These are phyloP conservation scores for Cryphonectria parasitica DNA, from an alignment of 2,329 filamentous ascomycete genomes.

Conservation along the genomic window DNA sequence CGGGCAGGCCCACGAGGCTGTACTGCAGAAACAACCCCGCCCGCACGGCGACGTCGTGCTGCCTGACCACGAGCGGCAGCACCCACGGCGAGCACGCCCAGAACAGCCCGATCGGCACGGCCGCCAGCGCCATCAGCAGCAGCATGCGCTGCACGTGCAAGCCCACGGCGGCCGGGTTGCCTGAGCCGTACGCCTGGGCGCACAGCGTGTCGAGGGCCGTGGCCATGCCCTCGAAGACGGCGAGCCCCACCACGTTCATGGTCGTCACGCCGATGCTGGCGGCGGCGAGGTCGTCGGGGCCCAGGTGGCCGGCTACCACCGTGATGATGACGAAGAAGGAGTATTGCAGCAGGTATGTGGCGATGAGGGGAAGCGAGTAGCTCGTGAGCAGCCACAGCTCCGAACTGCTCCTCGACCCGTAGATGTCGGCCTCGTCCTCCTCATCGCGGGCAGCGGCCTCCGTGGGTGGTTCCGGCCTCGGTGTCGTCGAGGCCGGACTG, in stretches of 20 bases:
- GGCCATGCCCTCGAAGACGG: conserved; percentile 55
- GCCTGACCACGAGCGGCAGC: conserved; percentile 49
- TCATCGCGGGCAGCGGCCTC: background rate
- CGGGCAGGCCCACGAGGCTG: conserved; percentile 54
- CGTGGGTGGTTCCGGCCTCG: background rate
- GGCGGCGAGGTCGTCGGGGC: conserved; percentile 56
- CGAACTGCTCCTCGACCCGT: background rate
- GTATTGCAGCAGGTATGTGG: conserved; percentile 60
- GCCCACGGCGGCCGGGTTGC: conserved; percentile 51
- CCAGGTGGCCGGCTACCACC: conserved; percentile 55
- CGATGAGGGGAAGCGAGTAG: conserved; percentile 53
- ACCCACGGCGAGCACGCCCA: conserved; percentile 55
- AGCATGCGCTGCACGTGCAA: conserved; percentile 58
- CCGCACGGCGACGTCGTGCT: conserved; percentile 50
- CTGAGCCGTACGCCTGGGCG: conserved; percentile 55
- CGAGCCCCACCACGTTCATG: conserved; percentile 56
- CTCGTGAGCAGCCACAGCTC: conserved; percentile 29
- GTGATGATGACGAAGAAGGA: conserved; percentile 56
- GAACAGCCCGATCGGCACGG: conserved; percentile 51
- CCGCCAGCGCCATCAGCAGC: conserved; percentile 50
- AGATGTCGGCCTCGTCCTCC: background rate
- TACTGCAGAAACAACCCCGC: conserved; percentile 54
- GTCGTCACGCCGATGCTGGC: conserved; percentile 57
- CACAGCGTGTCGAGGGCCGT: conserved; percentile 56
- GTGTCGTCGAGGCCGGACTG: background rate